A percentile compares a stretch with the other conserved stretches of the same genome.
These are phyloP conservation scores for Centaurea solstitialis DNA, from an alignment of 129 eudicot species.

Conservation along the genomic window DNA sequence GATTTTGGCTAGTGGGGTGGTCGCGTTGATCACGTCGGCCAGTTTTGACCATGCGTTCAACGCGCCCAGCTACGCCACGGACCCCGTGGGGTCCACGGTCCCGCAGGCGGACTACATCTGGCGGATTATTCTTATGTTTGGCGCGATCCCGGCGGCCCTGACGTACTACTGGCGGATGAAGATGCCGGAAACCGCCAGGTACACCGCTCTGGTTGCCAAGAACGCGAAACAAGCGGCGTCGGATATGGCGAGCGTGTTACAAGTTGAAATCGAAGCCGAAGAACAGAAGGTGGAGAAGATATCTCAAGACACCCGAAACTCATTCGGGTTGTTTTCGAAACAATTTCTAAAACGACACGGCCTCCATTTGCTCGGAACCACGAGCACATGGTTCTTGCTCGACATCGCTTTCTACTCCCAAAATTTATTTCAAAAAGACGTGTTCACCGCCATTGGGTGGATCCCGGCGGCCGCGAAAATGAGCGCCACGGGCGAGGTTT, in stretches of 20 bases:
- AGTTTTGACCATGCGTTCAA: slow-evolving; percentile 31
- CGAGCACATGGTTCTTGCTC: slow-evolving; percentile 48
- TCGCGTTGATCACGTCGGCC: slow-evolving; percentile 38
- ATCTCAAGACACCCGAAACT: not conserved
- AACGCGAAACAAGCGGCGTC: slow-evolving; percentile 52
- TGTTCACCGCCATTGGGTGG: slow-evolving; percentile 50
- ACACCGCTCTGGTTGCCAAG: slow-evolving; percentile 57
- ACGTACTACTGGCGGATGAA: slow-evolving; percentile 57
- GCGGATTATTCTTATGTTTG: slow-evolving; percentile 55
- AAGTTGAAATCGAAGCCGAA: slow-evolving; percentile 42
- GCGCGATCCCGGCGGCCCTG: slow-evolving; percentile 52
- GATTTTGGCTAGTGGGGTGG: slow-evolving; percentile 46
- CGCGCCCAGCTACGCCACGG: slow-evolving; percentile 25
- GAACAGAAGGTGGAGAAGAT: slow-evolving; percentile 29
- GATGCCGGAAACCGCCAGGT: slow-evolving; percentile 66
- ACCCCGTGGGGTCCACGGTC: slow-evolving; percentile 29
- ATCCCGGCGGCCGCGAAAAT: slow-evolving; percentile 27
- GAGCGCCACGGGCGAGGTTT: slow-evolving; percentile 48
- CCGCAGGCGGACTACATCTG: slow-evolving; percentile 51
- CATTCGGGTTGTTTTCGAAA: slow-evolving; percentile 44
- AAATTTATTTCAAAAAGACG: slow-evolving; percentile 55
- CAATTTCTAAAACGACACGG: slow-evolving; percentile 45
- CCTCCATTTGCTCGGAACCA: slow-evolving; percentile 48
- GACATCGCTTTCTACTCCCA: slow-evolving; percentile 54
- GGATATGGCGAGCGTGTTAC: slow-evolving; percentile 54